Conservation (phyloP, 805 yeast genomes). For the Pichia sporocuriosa region DNA sequence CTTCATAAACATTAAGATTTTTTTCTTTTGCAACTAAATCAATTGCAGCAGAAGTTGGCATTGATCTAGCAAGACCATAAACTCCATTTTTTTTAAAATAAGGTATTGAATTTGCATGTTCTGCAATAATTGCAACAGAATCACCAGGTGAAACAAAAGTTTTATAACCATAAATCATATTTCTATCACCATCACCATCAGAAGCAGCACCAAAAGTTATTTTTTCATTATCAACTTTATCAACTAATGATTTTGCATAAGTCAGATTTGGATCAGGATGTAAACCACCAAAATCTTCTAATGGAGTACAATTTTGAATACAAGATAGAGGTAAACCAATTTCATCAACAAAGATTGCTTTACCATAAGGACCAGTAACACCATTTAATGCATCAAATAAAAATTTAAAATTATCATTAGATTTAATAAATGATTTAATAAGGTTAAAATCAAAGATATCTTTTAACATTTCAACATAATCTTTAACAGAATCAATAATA, state of each 20-base stretch:
- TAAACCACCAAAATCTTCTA: conserved; percentile 92
- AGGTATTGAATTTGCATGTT: conserved; percentile 85
- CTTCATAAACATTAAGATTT: conserved; percentile 77
- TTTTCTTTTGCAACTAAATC: conserved; percentile 82
- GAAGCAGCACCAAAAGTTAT: conserved; percentile 97
- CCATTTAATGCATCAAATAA: conserved; percentile 91
- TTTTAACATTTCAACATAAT: conserved; percentile 73
- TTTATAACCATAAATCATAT: conserved; percentile 94
- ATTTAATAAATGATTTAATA: conserved; percentile 61
- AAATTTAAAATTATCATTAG: conserved; percentile 55
- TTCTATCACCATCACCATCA: conserved; percentile 99
- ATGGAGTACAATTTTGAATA: conserved; percentile 73
- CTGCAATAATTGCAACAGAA: conserved; percentile 94
- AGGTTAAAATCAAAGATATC: conserved; percentile 81
- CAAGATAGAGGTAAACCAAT: conserved; percentile 65
- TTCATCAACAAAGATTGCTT: conserved; percentile 75
- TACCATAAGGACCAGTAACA: conserved; percentile 95
- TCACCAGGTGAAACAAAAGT: conserved; percentile 98
- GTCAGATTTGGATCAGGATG: conserved; percentile 98
- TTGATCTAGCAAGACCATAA: conserved; percentile 89
- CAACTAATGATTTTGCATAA: conserved; percentile 83
- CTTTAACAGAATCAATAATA: conserved; percentile 73
- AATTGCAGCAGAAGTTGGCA: conserved; percentile 95
- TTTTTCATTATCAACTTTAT: conserved; percentile 69
- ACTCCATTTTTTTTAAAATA: conserved; percentile 82